A percentile compares a stretch with the other conserved stretches of the same genome.
Conservation (phyloP, 768 basidiomycete species). For the Mrakia frigida region DNA sequence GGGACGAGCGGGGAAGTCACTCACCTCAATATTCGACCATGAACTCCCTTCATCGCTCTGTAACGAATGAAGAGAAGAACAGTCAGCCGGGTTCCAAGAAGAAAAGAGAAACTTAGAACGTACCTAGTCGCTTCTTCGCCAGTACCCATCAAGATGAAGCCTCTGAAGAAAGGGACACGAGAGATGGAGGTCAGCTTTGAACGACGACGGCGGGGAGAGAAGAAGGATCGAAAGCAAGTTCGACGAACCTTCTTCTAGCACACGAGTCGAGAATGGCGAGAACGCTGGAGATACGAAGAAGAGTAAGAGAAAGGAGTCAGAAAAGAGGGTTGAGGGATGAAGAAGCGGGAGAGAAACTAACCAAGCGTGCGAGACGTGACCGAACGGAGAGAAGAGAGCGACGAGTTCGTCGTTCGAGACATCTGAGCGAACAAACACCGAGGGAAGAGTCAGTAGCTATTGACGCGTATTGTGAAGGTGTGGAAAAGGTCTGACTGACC, state of each 20-base stretch:
- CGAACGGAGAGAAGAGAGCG: slow-evolving; percentile 24
- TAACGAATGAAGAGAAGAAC: not conserved
- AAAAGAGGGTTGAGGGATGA: not conserved
- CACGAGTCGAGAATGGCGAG: slow-evolving; percentile 31
- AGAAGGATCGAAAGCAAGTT: not conserved
- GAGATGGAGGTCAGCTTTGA: not conserved
- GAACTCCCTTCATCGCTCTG: slow-evolving; percentile 24
- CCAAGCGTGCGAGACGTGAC: slow-evolving; percentile 26
- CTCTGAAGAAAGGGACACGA: not conserved
- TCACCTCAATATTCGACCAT: slow-evolving; percentile 22
- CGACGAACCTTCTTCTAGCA: slow-evolving; percentile 21
- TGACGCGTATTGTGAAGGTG: too few species aligned
- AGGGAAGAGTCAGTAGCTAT: not conserved
- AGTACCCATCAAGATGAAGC: slow-evolving; percentile 29
- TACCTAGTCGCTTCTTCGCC: slow-evolving; percentile 23
- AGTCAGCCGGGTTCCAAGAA: not conserved
- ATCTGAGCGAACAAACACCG: not conserved
- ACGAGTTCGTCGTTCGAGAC: slow-evolving; percentile 31
- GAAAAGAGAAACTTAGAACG: not conserved
- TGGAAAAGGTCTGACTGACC: not conserved
- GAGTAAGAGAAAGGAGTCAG: not conserved
- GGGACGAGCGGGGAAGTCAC: not conserved
- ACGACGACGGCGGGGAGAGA: too few species aligned
- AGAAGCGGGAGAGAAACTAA: not conserved
- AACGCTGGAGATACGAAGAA: slow-evolving; percentile 9